A percentile compares a stretch with the other conserved stretches of the same genome.
Evolutionary conservation across 345 rosid genomes (phyloP).

Genomic region (Euphorbia lathyris): DNA sequence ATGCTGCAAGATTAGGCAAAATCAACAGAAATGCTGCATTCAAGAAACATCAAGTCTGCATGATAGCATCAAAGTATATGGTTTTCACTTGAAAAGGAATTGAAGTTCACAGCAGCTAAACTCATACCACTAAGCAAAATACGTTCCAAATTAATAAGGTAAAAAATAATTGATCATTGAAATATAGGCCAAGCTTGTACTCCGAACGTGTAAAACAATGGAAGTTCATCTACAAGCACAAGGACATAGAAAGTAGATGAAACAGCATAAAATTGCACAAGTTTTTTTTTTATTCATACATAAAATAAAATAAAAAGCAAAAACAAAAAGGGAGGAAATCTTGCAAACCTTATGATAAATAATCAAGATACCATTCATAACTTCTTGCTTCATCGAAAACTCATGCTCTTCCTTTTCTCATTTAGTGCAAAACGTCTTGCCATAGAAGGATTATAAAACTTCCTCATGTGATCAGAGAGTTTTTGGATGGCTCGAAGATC

Average conservation of each 20-base stretch:
- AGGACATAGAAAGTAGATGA: neutral
- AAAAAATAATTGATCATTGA: neutral
- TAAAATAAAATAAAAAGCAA: too few species aligned
- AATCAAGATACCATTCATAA: neutral
- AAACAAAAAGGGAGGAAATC: neutral
- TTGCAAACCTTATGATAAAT: slow-evolving; percentile 2
- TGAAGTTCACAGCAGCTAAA: neutral
- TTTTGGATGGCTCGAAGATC: slow-evolving; percentile 64
- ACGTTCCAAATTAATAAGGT: too few species aligned
- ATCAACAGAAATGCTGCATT: neutral
- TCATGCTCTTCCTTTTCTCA: slow-evolving; percentile 65
- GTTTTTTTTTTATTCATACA: neutral
- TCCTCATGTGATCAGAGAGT: slow-evolving; percentile 82
- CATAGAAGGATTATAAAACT: slow-evolving; percentile 75
- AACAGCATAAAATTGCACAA: neutral
- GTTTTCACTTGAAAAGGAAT: neutral
- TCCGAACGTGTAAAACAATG: neutral
- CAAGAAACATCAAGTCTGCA: neutral
- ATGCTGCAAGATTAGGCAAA: too few species aligned
- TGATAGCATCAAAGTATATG: neutral
- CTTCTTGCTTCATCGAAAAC: slow-evolving; percentile 51
- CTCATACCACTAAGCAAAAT: neutral
- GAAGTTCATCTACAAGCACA: neutral
- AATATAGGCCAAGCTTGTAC: neutral
- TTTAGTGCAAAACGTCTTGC: slow-evolving; percentile 70